Percentiles rank a stretch among this genome's conserved stretches.
Evolutionary conservation across 2,329 filamentous ascomycete species (phyloP).

Genomic region (Aspergillus tamarii): DNA sequence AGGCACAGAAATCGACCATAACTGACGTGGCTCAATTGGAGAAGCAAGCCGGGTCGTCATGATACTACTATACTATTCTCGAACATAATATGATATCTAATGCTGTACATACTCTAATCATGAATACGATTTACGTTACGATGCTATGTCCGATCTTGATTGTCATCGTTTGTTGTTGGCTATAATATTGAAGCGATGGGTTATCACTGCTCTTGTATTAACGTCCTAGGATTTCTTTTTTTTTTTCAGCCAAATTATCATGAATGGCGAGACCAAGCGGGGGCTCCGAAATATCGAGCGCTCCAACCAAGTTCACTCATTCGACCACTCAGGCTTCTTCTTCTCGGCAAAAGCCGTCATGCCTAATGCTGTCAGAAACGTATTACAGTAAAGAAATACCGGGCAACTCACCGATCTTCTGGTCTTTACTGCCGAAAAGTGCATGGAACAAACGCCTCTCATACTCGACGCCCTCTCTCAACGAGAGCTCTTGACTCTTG

Average conservation of each 20-base stretch:
- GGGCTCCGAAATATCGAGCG: background rate
- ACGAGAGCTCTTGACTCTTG: constrained; percentile 89
- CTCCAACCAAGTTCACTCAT: constrained; percentile 60
- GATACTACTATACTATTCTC: constrained; percentile 9
- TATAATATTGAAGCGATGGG: background rate
- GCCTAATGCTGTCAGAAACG: constrained; percentile 40
- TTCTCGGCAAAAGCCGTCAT: constrained; percentile 96
- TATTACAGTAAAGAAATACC: background rate
- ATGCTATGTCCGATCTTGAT: background rate
- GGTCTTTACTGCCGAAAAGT: constrained; percentile 90
- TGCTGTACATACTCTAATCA: constrained; percentile 25
- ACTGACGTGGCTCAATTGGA: constrained; percentile 59
- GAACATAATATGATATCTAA: constrained; percentile 14
- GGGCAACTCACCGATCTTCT: constrained; percentile 76
- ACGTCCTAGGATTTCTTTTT: background rate
- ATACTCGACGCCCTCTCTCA: constrained; percentile 91
- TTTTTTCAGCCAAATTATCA: background rate
- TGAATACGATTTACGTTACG: constrained; percentile 20
- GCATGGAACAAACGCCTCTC: constrained; percentile 92
- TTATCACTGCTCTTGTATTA: background rate
- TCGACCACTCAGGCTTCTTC: constrained; percentile 86
- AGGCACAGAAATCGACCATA: constrained; percentile 51
- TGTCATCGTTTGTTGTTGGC: background rate
- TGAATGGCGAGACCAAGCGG: background rate
- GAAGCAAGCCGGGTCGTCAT: constrained; percentile 38